phyloP scores from a whole-genome alignment of 1,139 yeast genomes.

The Taphrina betulina region DNA sequence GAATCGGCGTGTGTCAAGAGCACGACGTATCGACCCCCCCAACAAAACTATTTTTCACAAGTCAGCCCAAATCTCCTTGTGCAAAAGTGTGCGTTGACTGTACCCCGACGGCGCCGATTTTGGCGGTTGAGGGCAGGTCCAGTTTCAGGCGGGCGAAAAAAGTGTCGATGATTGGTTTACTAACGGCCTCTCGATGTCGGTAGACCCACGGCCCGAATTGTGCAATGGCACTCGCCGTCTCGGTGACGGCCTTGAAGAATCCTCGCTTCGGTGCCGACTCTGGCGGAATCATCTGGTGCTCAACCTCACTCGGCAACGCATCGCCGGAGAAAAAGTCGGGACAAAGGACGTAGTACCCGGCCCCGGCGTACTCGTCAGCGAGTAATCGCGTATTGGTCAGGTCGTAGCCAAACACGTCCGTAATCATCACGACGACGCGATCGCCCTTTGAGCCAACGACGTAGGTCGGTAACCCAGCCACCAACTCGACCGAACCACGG shows the following conservation, averaged over 20 bases:
- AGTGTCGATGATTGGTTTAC: constrained; percentile 23
- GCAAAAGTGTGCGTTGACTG: no score
- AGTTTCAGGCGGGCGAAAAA: constrained; percentile 7
- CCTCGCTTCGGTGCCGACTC: constrained; percentile 12
- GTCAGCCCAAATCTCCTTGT: no score
- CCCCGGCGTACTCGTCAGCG: constrained; percentile 36
- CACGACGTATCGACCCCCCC: constrained; percentile 36
- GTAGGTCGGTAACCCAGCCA: constrained; percentile 32
- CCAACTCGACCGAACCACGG: constrained; percentile 21
- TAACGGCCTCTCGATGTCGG: constrained; percentile 26
- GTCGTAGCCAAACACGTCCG: constrained; percentile 37
- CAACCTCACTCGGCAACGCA: constrained; percentile 2
- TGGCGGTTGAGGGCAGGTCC: constrained; percentile 13
- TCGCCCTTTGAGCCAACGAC: constrained; percentile 31
- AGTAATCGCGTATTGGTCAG: constrained; percentile 35
- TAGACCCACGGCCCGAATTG: constrained; percentile 20
- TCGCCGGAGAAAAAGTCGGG: constrained; percentile 35
- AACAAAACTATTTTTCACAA: no score
- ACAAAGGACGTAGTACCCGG: constrained; percentile 29
- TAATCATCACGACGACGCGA: constrained; percentile 30
- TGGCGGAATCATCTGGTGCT: constrained; percentile 11
- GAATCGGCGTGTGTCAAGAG: constrained; percentile 21
- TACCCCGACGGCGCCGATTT: constrained; percentile 25
- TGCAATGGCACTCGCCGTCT: constrained; percentile 5
- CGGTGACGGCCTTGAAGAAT: constrained; percentile 16